phyloP scores from a whole-genome alignment of 495 filamentous ascomycete species.

The Podospora pseudoanserina region DNA sequence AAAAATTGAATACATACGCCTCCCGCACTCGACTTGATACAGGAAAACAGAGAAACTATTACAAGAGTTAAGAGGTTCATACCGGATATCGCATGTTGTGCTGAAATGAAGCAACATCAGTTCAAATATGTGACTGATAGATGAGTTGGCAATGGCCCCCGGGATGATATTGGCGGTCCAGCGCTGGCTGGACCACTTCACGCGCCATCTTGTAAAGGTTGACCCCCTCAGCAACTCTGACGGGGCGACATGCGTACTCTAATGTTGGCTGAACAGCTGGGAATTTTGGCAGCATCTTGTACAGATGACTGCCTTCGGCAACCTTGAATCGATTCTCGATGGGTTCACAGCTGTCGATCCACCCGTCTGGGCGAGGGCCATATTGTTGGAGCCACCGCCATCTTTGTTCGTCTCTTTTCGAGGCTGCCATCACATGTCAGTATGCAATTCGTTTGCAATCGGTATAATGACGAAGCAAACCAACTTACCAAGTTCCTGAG shows the following conservation, averaged over 20 bases:
- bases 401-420: not conserved
- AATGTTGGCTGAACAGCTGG: too few relatives aligned
- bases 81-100: not conserved
- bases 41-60: not conserved
- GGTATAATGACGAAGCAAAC: not conserved
- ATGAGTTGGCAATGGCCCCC: not conserved
- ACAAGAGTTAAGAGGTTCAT: not conserved
- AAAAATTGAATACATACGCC: not conserved
- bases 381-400: not conserved
- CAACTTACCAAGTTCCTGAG: conserved; percentile 36
- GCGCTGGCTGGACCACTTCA: too few relatives aligned
- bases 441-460: not conserved
- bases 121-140: not conserved
- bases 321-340: not conserved
- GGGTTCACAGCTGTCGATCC: not conserved
- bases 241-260: too few relatives aligned
- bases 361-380: not conserved
- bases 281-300: not conserved
- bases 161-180: not conserved
- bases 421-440: not conserved
- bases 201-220: too few relatives aligned
- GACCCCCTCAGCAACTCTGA: too few relatives aligned
- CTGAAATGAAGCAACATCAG: not conserved
- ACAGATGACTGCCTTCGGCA: not conserved
- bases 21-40: not conserved